Percentiles rank a stretch among this genome's conserved stretches.
phyloP scores from a whole-genome alignment of 2,329 filamentous ascomycete species.

The Neonectria magnoliae region DNA sequence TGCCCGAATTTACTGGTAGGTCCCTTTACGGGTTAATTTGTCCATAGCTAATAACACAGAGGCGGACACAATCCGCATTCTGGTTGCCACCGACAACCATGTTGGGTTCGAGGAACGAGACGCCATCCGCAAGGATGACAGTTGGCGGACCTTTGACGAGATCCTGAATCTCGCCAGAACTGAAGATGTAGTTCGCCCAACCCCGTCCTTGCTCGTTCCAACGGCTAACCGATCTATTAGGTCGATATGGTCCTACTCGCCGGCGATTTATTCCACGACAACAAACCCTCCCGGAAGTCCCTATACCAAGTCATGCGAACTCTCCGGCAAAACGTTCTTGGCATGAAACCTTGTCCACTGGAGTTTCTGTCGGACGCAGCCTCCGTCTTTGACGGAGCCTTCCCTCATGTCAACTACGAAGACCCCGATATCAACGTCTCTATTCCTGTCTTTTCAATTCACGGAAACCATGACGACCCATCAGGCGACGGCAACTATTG shows the following conservation, averaged over 20 bases:
- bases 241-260: slow-evolving; percentile 97
- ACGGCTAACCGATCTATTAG: slow-evolving; percentile 46
- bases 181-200: slow-evolving; percentile 70
- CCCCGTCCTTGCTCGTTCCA: neutral
- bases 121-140: slow-evolving; percentile 93
- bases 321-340: slow-evolving; percentile 90
- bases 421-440: slow-evolving; percentile 97
- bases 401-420: slow-evolving; percentile 97
- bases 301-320: slow-evolving; percentile 98
- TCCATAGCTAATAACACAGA: slow-evolving; percentile 47
- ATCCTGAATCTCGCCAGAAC: slow-evolving; percentile 88
- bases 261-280: slow-evolving; percentile 97
- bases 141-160: slow-evolving; percentile 96
- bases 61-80: slow-evolving; percentile 90
- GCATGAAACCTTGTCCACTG: slow-evolving; percentile 93
- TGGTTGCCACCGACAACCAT: slow-evolving; percentile 96
- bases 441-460: slow-evolving; percentile 97
- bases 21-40: neutral
- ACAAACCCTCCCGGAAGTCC: slow-evolving; percentile 93
- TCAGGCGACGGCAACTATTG: slow-evolving; percentile 95
- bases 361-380: slow-evolving; percentile 94
- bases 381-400: slow-evolving; percentile 88
- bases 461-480: slow-evolving; percentile 97
- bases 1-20: slow-evolving; percentile 47
- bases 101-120: slow-evolving; percentile 96